Evolutionary conservation across 2,329 filamentous ascomycete species (phyloP).

Genomic region (Elsinoe necatrix): DNA sequence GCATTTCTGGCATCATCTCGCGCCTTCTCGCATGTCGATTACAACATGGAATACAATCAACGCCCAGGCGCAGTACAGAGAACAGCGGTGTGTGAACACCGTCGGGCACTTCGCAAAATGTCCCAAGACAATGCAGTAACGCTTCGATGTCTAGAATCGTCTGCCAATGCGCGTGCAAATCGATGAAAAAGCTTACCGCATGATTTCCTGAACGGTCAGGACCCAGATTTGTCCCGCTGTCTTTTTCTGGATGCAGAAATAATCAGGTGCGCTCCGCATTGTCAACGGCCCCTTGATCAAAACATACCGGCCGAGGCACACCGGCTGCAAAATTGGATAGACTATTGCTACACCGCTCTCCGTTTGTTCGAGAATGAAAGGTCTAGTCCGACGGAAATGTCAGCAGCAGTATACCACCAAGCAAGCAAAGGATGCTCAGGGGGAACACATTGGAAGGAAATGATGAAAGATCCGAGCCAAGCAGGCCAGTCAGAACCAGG

Average conservation of each 20-base stretch:
- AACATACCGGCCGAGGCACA: background rate
- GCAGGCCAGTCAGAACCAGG: background rate
- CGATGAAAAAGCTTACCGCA: background rate
- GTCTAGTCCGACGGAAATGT: background rate
- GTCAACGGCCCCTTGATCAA: background rate
- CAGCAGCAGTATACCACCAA: background rate
- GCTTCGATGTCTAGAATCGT: background rate
- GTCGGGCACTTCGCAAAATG: background rate
- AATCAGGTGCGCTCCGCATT: conserved; percentile 3
- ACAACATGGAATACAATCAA: background rate
- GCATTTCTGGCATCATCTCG: conserved; percentile 2
- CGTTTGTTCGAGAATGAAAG: background rate
- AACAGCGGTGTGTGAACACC: background rate
- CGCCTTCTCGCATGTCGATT: background rate
- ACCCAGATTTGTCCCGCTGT: background rate
- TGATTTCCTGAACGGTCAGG: background rate
- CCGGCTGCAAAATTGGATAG: conserved; percentile 10
- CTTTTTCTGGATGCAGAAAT: background rate
- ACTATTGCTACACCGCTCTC: conserved; percentile 2
- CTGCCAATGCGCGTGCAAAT: background rate
- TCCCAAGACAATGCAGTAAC: background rate
- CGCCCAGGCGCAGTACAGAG: background rate
- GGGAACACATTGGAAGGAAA: background rate
- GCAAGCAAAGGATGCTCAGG: background rate
- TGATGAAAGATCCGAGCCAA: background rate